Evolutionary conservation across 108 stramenopile genomes (phyloP), one percentile per base, ranked within the genome.

Genomic region (Cyclotella cryptica): DNA sequence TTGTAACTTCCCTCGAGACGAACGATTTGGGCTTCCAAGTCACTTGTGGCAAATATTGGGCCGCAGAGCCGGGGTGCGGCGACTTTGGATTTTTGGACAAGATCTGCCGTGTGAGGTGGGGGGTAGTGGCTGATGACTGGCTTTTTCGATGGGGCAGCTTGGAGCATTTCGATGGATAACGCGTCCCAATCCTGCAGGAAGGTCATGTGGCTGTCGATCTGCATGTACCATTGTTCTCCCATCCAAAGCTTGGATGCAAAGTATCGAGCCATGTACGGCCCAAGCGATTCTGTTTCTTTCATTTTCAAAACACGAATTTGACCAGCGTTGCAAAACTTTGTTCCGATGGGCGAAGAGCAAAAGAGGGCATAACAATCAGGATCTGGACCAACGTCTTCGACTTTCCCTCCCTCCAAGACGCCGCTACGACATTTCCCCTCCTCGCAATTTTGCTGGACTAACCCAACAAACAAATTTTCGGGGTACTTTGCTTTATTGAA

Each of bases 141-240:
- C 51, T 95, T 95, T 29, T 93, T 62, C 17, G 93, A 87, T 10
- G 93, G 93, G 19, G 93, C 89, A 19, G 52, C 70, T 44, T 87
- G 75, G 39, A 97, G 88, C 93, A 95, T 95, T 19, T 89, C 71
- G 24, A 96, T 85, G 13, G 92, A 85, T 46, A 80, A 78, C 18
- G 71, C 87, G 83, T 98, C 98, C 98, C 98, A 98, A 69, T 91
- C 80, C 58, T 87, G 71, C 27, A 84, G 80, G 82, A 95, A 95
- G 30, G 80, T 74, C 91, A 93, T 96, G 84, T 98, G 98, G 10
- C 97, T 85, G 86, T 98, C 98, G 27, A 90, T 96, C 75, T 98
- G 98, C 93, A 98, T 94, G 83, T 90, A 98, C 89, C 91, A 98
- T 63, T 83, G 70, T 77, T 98, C 96, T n/a, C 97, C 98, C 69